Percentiles rank a stretch among this genome's conserved stretches.
Evolutionary conservation across 371 early-diverging fungal species (phyloP).

Genomic region (Mucor racemosus): DNA sequence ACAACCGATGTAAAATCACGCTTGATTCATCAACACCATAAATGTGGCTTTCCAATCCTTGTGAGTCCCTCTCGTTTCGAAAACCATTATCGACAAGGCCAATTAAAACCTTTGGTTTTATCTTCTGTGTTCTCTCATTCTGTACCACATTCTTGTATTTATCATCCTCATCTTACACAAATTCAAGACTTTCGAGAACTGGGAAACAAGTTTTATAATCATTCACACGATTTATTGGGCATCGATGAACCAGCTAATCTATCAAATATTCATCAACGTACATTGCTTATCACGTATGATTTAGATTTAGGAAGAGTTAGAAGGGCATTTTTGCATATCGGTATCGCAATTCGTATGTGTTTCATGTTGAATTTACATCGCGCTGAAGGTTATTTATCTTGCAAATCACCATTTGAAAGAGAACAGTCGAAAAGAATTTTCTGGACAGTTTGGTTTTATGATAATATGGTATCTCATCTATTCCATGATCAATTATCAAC

Average conservation of each 20-base stretch:
- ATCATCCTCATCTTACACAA: conserved; percentile 35
- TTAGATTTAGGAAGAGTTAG: conserved; percentile 39
- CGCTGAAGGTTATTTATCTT: conserved; percentile 31
- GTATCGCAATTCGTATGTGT: conserved; percentile 42
- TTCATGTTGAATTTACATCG: conserved; percentile 39
- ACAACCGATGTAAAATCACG: conserved; percentile 29
- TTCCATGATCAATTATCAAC: conserved; percentile 28
- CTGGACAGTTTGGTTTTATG: conserved; percentile 47
- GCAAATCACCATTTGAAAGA: conserved; percentile 24
- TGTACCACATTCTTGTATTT: conserved; percentile 36
- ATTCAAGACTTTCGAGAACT: conserved; percentile 34
- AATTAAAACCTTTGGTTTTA: conserved; percentile 29
- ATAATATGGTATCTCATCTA: conserved; percentile 34
- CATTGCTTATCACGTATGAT: conserved; percentile 37
- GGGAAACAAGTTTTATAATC: conserved; percentile 33
- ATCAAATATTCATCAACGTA: conserved; percentile 40
- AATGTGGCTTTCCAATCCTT: conserved; percentile 39
- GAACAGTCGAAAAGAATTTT: conserved; percentile 42
- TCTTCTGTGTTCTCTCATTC: conserved; percentile 36
- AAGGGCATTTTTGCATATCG: conserved; percentile 39
- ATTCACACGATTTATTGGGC: conserved; percentile 32
- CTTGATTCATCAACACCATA: conserved; percentile 33
- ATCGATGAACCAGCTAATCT: conserved; percentile 34
- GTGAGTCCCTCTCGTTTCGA: conserved; percentile 37
- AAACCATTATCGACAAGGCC: conserved; percentile 27